Conservation (phyloP, 805 yeast species). For the Zygoascus biomembranicola region DNA sequence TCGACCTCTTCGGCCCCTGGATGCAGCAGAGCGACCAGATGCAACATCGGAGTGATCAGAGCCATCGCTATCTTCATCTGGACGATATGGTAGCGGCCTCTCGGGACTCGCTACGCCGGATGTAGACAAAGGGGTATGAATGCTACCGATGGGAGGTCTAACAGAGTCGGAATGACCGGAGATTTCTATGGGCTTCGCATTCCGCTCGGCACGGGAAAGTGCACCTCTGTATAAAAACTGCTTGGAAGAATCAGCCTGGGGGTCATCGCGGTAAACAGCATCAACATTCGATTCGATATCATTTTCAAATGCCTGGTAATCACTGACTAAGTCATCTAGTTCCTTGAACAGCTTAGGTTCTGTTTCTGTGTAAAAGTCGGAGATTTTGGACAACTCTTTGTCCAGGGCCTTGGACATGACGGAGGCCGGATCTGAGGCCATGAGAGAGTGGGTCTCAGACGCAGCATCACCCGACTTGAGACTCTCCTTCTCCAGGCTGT, state of each 20-base stretch:
- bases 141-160: background rate
- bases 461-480: conserved; percentile 21
- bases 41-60: conserved; percentile 1
- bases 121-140: background rate
- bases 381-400: conserved; percentile 67
- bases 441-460: conserved; percentile 26
- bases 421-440: conserved; percentile 40
- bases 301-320: conserved; percentile 52
- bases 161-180: background rate
- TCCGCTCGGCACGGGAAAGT: background rate
- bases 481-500: conserved; percentile 66
- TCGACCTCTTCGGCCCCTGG: conserved; percentile 16
- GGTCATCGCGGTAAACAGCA: background rate
- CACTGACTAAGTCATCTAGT: conserved; percentile 50
- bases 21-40: conserved; percentile 1
- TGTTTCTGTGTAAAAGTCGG: conserved; percentile 60
- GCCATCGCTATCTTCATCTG: conserved; percentile 3
- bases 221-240: background rate
- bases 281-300: conserved; percentile 22
- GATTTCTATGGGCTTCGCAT: background rate
- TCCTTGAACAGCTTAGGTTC: conserved; percentile 49
- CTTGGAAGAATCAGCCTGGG: conserved; percentile 4
- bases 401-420: conserved; percentile 70
- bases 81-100: background rate
- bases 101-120: background rate